Evolutionary conservation across 768 basidiomycete genomes (phyloP), one percentile per base, ranked within the genome.

Genomic region (Imleria badia): DNA sequence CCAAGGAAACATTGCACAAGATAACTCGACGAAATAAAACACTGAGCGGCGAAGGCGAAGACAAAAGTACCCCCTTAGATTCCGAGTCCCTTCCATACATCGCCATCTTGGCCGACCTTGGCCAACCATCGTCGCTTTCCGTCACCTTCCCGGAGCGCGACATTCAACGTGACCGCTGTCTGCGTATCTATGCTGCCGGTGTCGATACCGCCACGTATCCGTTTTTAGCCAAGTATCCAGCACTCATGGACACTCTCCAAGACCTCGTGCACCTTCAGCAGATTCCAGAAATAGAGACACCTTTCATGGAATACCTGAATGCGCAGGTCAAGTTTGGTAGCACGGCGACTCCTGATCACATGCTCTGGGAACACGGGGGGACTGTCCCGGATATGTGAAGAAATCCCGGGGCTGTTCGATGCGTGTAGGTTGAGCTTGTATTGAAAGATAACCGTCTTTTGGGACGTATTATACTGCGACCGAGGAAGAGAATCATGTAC

Each of bases 31-130:
- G 19, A 22, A 0, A 34, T 5, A 1, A 20, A 10, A 12, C 17
- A n/a, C 8, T 52, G 1, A 10, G 33, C 2, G 29, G 40, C 10
- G 8, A 30, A 19, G 3, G 12, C 3, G 15, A 5, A n/a, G n/a
- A n/a, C n/a, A n/a, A n/a, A n/a, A n/a, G n/a, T n/a, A n/a, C n/a
- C n/a, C n/a, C n/a, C n/a, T n/a, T n/a, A n/a, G 17, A 5, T 20
- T 29, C 38, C 5, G 34, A 8, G 2, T 12, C 29, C 7, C 36
- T 31, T 2, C 55, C 51, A 1, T 51, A 57, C 19, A 61, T 64
- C 6, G 48, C 45, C 11, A 51, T 58, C 34, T 9, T 64, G 48
- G 59, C 51, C 7, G 58, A 60, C 22, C 49, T 60, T 8, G 50
- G 52, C 0, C 45, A 30, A n/a, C 35, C 34, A 14, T 11, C 38